phyloP scores from a whole-genome alignment of 805 yeast species.

The Saturnispora sekii region DNA sequence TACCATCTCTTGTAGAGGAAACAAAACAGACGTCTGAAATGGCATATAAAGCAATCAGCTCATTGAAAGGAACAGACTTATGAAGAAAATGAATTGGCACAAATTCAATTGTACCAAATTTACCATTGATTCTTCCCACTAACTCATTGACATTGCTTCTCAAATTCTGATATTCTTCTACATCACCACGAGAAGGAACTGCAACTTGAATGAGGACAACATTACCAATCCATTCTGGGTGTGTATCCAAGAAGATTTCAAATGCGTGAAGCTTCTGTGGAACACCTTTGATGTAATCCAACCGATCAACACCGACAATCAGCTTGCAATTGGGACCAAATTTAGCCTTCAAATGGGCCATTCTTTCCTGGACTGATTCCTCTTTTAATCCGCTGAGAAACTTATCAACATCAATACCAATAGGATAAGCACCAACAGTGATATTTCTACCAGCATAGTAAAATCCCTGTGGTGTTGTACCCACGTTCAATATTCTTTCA shows the following conservation, averaged over 20 bases:
- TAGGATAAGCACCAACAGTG: constrained; percentile 95
- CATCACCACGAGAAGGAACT: constrained; percentile 95
- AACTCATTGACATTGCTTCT: constrained; percentile 92
- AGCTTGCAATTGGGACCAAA: constrained; percentile 71
- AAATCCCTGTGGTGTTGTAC: constrained; percentile 86
- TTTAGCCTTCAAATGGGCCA: constrained; percentile 45
- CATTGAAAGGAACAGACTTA: constrained; percentile 82
- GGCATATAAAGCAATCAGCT: constrained; percentile 78
- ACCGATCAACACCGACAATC: constrained; percentile 92
- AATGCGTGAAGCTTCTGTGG: constrained; percentile 96
- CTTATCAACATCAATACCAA: constrained; percentile 93
- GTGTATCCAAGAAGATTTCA: constrained; percentile 82
- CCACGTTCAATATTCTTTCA: constrained; percentile 69
- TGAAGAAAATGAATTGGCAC: constrained; percentile 97
- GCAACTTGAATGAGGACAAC: constrained; percentile 94
- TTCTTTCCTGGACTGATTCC: constrained; percentile 53
- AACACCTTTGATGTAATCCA: constrained; percentile 96
- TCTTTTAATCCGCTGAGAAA: constrained; percentile 70
- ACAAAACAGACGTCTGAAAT: constrained; percentile 87
- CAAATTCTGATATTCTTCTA: constrained; percentile 91
- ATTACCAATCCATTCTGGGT: constrained; percentile 98
- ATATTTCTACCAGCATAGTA: constrained; percentile 68
- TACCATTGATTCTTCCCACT: constrained; percentile 94
- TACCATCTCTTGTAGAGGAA: constrained; percentile 93
- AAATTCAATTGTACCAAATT: constrained; percentile 93